Percentiles rank a stretch among this genome's conserved stretches.
Conservation (phyloP, 805 yeast genomes). For the Barnettozyma californica region DNA sequence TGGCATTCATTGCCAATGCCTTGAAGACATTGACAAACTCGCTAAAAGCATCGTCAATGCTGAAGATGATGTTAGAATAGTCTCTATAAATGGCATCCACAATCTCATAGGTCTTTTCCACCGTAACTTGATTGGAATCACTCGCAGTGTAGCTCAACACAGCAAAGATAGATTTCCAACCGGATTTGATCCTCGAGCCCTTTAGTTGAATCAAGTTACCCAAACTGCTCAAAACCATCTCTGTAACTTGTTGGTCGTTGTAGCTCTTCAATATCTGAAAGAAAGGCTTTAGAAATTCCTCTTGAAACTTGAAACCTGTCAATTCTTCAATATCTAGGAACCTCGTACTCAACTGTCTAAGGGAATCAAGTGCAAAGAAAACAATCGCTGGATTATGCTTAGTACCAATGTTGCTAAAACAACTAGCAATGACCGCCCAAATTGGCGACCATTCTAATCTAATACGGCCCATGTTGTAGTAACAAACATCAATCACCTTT, state of each 20-base stretch:
- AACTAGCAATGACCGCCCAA: conserved; percentile 91
- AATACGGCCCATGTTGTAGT: conserved; percentile 94
- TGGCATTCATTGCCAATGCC: conserved; percentile 77
- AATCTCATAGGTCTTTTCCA: conserved; percentile 57
- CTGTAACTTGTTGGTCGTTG: conserved; percentile 64
- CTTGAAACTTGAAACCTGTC: conserved; percentile 92
- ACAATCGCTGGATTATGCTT: conserved; percentile 71
- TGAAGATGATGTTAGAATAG: conserved; percentile 55
- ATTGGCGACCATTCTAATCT: conserved; percentile 94
- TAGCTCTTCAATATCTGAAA: conserved; percentile 71
- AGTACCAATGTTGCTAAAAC: conserved; percentile 81
- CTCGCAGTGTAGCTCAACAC: conserved; percentile 72
- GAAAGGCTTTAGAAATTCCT: conserved; percentile 88
- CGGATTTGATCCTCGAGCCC: conserved; percentile 73
- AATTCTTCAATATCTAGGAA: conserved; percentile 91
- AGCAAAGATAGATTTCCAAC: conserved; percentile 88
- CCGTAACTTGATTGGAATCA: conserved; percentile 52
- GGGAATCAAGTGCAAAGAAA: conserved; percentile 87
- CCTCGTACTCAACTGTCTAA: conserved; percentile 87
- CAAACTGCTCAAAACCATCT: conserved; percentile 86
- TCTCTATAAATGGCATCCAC: conserved; percentile 57
- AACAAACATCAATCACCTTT: conserved; percentile 95
- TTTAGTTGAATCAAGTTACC: conserved; percentile 79
- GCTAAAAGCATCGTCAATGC: conserved; percentile 58
- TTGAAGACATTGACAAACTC: conserved; percentile 73